Base-by-base conservation (phyloP, 225 moss, liverwort and hornwort genomes). In the Climacium dendroides region DNA sequence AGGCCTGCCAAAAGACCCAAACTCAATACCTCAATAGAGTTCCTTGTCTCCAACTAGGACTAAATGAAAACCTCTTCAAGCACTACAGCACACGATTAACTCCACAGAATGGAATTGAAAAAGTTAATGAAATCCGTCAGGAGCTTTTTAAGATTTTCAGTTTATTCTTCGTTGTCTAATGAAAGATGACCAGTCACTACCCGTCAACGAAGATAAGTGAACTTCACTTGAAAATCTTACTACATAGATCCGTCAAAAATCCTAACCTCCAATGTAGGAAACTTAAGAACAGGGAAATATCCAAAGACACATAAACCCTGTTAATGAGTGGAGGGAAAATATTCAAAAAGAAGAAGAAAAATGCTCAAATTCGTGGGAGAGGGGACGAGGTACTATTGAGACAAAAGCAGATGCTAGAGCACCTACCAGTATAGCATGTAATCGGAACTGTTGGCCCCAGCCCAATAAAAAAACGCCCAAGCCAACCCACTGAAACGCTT, bases 381-480 rank as follows among this genome's bases (percentile, higher is more conserved):
- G n/a, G 77, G 37, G 26, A 86, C 50, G 43, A 65, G 5, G 54
- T 72, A 79, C 28, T 58, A 67, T 43, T 29, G 17, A 34, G 73
- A 48, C 26, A 35, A 72, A 76, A 89, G 66, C 32, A 80, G 55
- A 84, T 47, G 57, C 80, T 55, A 73, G 79, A 83, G 70, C 89
- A 92, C 91, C 52, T 87, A 93, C 95, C 91, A 95, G 88, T 59
- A 95, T 87, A 35, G 61, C 75, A 85, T 93, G 95, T 76, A 93
- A 87, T 80, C 93, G 95, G 47, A 90, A 92, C 86, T 95, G 95
- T 82, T 95, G 93, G 77, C 85, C 87, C 89, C 90, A 95, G 70
- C 95, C 95, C 89, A 91, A 87, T n/a, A 87, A 62, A 59, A 90
- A 95, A 48, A 93, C 69, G 34, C 83, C 90, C 86, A 91, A 79